Percentiles rank a stretch among this genome's conserved stretches.
Evolutionary conservation across 148 eudicot genomes (phyloP).

Genomic region (Talinum fruticosum): DNA sequence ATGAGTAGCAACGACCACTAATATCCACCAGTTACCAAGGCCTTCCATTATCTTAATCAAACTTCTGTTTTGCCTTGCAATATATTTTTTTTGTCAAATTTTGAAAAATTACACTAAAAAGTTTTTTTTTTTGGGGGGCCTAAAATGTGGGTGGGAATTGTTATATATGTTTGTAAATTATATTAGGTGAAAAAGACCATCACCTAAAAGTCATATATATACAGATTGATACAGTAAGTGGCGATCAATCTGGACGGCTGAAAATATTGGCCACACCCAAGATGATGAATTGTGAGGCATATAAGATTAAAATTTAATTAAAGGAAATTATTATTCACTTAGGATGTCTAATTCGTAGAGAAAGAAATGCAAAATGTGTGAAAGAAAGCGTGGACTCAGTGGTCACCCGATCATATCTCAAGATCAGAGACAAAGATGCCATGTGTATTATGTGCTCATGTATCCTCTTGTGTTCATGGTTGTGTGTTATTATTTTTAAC

Average conservation of each 20-base stretch:
- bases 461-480: too few relatives aligned
- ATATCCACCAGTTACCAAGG: conserved; percentile 24
- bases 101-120: background rate
- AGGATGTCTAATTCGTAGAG: background rate
- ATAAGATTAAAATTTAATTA: too few relatives aligned
- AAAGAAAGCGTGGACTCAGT: conserved; percentile 5
- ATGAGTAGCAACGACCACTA: conserved; percentile 22
- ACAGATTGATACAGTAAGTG: background rate
- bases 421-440: background rate
- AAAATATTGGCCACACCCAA: conserved; percentile 17
- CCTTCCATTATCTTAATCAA: conserved; percentile 9
- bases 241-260: conserved; percentile 33
- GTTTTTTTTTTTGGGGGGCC: too few relatives aligned
- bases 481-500: too few relatives aligned
- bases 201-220: conserved; percentile 10
- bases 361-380: conserved; percentile 10
- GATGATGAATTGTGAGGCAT: conserved; percentile 9
- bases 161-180: background rate
- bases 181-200: background rate
- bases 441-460: background rate
- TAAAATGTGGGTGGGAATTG: background rate
- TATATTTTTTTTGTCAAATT: too few relatives aligned
- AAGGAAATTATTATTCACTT: conserved; percentile 16
- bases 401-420: conserved; percentile 11
- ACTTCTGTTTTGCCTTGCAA: background rate